Evolutionary conservation across 106 monocot species (phyloP).

Genomic region (Agapanthus africanus): DNA sequence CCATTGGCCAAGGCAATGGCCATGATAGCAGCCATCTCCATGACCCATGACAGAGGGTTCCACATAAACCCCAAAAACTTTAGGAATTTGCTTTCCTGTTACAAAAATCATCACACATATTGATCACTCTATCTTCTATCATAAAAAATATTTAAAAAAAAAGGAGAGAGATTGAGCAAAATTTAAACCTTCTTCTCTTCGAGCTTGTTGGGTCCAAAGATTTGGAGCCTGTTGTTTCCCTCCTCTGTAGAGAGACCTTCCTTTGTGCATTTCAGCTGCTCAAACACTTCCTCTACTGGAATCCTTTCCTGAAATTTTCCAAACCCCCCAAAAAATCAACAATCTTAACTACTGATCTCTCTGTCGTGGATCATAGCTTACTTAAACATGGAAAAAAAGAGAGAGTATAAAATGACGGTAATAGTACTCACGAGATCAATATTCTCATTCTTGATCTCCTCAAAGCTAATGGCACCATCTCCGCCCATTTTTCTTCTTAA

Average conservation of each 20-base stretch:
- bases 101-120: background rate
- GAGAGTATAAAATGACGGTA: background rate
- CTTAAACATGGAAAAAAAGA: background rate
- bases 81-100: slow-evolving; percentile 82
- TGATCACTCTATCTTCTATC: too few species aligned
- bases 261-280: slow-evolving; percentile 59
- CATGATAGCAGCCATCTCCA: slow-evolving; percentile 93
- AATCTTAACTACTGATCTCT: too few species aligned
- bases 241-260: slow-evolving; percentile 63
- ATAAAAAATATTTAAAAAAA: too few species aligned
- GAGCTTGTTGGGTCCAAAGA: slow-evolving; percentile 80
- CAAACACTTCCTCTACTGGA: slow-evolving; percentile 70
- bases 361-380: too few species aligned
- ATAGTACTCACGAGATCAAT: slow-evolving; percentile 60
- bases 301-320: slow-evolving; percentile 60
- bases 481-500: background rate
- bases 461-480: slow-evolving; percentile 15
- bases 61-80: slow-evolving; percentile 98
- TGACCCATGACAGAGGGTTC: slow-evolving; percentile 99
- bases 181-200: slow-evolving; percentile 55
- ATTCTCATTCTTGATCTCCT: slow-evolving; percentile 77
- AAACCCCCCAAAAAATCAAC: background rate
- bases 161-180: background rate
- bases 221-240: slow-evolving; percentile 40
- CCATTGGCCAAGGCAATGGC: slow-evolving; percentile 77